Evolutionary conservation across 23 red algal genomes (phyloP).

Genomic region (Pyropia yezoensis): DNA sequence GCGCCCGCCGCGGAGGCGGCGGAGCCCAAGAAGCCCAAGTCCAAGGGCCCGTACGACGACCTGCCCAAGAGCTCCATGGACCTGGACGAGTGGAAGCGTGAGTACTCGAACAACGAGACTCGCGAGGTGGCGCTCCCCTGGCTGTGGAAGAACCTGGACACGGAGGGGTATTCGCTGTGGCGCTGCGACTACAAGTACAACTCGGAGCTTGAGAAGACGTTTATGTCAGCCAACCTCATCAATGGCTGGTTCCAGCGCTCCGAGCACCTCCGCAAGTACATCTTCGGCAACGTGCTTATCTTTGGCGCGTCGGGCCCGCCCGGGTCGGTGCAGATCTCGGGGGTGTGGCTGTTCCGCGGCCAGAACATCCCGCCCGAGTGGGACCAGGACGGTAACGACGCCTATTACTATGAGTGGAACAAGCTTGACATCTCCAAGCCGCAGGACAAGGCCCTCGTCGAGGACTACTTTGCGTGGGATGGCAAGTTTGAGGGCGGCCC

Average conservation of each 20-base stretch:
- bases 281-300: slow-evolving; percentile 35
- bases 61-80: slow-evolving; percentile 17
- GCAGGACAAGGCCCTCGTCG: slow-evolving; percentile 18
- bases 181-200: slow-evolving; percentile 35
- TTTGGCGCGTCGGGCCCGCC: slow-evolving; percentile 24
- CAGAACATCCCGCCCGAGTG: slow-evolving; percentile 4
- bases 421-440: slow-evolving; percentile 10
- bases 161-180: slow-evolving; percentile 22
- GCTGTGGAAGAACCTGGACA: slow-evolving; percentile 33
- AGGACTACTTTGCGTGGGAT: slow-evolving; percentile 59
- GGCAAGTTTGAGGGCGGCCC: slow-evolving; percentile 19
- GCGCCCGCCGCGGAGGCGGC: neutral
- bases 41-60: slow-evolving; percentile 18
- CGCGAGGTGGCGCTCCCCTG: slow-evolving; percentile 25
- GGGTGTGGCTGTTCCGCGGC: slow-evolving; percentile 26
- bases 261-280: slow-evolving; percentile 38
- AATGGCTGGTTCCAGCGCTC: slow-evolving; percentile 56
- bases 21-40: slow-evolving; percentile 7
- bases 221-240: slow-evolving; percentile 41
- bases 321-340: slow-evolving; percentile 17
- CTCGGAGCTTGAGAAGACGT: slow-evolving; percentile 36
- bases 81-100: slow-evolving; percentile 36
- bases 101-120: slow-evolving; percentile 46
- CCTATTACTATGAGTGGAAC: slow-evolving; percentile 19
- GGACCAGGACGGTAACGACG: slow-evolving; percentile 16